Base-by-base conservation (phyloP, 2,329 filamentous ascomycete genomes). In the Cladosporium sp. region DNA sequence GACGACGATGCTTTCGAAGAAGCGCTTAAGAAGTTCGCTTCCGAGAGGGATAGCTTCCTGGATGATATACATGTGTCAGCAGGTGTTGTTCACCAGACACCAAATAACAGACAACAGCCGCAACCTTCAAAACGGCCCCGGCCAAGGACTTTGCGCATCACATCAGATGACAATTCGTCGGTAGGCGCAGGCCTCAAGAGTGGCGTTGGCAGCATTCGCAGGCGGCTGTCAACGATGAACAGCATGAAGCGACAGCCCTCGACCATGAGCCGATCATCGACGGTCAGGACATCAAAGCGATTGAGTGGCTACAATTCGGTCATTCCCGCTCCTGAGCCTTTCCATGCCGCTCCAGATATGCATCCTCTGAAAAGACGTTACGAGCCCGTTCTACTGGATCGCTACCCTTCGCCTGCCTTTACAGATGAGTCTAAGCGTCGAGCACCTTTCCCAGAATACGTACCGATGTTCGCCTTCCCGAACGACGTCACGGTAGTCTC, bases 381-480 rank as follows among this genome's bases (percentile, higher is more conserved):
- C 77, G 95, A 99, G 77, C 95, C 95, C 8, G 93, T 97, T n/a
- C 82, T 99, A 26, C 86, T 99, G 33, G 95, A 99, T 78, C 87
- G 93, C 77, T 98, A 98, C 73, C 95, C 95, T 8, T 90, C 92
- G 18, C 92, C 92, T 76, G 86, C 88, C 69, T 90, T 92, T 75
- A 84, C 88, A 26, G 93, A 97, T 66, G 93, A 97, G 71, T 79
- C 90, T 61, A 87, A 91, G 71, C 86, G 90, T 73, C 86, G 95
- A 74, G 93, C 92, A 63, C 89, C 86, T 65, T 98, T 99, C 75
- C 95, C 95, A 0, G 95, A 99, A 76, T 99, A 97, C 74, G 92
- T 99, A 21, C 95, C 95, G 65, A 98, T 99, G 95, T 99, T 99
- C 78, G 93, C 95, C 63, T 99, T 98, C 73, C 95, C 95, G 55